Evolutionary conservation across 192 early-diverging fungal species (phyloP).

Genomic region (Powellomyces hirtus): DNA sequence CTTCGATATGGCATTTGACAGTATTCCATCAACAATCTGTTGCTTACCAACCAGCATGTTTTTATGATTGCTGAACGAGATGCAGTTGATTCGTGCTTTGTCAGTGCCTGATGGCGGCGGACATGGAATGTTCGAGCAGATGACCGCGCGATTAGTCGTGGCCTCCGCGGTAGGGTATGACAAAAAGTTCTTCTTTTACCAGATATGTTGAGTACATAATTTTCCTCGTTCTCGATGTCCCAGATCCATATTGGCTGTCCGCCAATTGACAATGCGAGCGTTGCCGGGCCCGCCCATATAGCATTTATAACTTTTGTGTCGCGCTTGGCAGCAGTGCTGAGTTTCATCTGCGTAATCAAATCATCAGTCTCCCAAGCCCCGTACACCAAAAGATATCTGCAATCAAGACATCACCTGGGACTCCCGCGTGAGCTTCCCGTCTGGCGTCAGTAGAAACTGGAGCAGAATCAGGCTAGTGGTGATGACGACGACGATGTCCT

Average conservation of each 20-base stretch:
- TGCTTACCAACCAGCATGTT: constrained; percentile 34
- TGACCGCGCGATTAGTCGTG: too few species aligned
- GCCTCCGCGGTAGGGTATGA: too few species aligned
- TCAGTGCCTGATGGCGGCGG: constrained; percentile 18
- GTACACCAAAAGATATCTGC: background rate
- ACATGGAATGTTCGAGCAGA: too few species aligned
- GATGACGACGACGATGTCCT: constrained; percentile 37
- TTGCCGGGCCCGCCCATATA: constrained; percentile 36
- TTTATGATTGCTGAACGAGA: constrained; percentile 19
- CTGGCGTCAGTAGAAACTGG: constrained; percentile 36
- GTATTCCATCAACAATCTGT: too few species aligned
- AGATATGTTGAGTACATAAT: constrained; percentile 7
- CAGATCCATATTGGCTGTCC: constrained; percentile 35
- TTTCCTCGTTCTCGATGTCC: constrained; percentile 52
- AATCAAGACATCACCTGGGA: constrained; percentile 23
- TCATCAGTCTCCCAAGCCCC: background rate
- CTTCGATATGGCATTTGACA: too few species aligned
- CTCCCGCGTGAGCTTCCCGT: constrained; percentile 45
- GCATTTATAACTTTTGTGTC: constrained; percentile 24
- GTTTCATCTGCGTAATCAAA: constrained; percentile 35
- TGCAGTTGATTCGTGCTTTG: constrained; percentile 7
- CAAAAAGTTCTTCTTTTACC: background rate
- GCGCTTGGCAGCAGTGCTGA: constrained; percentile 26
- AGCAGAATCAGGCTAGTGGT: constrained; percentile 37
- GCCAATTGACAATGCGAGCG: constrained; percentile 36